A percentile compares a stretch with the other conserved stretches of the same genome.
Conservation (phyloP, 2,329 filamentous ascomycete species). For the Venturiaceae sp. region DNA sequence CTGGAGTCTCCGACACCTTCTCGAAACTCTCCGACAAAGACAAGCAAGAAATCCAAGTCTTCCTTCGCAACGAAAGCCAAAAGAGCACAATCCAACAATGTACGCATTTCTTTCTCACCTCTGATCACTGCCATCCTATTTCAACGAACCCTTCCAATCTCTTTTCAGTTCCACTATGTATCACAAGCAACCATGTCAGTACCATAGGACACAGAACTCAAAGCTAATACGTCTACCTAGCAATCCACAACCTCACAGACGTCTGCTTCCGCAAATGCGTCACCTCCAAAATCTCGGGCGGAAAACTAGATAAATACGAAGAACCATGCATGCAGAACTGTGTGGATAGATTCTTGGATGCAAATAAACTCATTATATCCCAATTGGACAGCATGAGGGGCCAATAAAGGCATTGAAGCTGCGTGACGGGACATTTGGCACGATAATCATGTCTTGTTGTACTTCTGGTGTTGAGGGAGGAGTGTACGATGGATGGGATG, state of each 20-base stretch:
- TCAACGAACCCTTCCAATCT: neutral
- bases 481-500: neutral
- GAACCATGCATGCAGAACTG: conserved; percentile 84
- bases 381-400: conserved; percentile 60
- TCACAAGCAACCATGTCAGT: too few species aligned
- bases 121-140: neutral
- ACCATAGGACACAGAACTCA: neutral
- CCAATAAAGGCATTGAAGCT: neutral
- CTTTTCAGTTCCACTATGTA: too few species aligned
- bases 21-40: conserved; percentile 65
- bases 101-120: conserved; percentile 10
- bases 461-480: too few species aligned
- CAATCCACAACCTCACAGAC: conserved; percentile 59
- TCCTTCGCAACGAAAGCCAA: conserved; percentile 75
- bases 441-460: too few species aligned
- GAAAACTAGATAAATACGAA: conserved; percentile 66
- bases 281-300: conserved; percentile 59
- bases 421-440: neutral
- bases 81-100: conserved; percentile 59
- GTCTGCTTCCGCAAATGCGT: conserved; percentile 96
- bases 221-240: conserved; percentile 29
- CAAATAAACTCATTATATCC: conserved; percentile 74
- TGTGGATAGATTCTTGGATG: conserved; percentile 86
- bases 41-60: conserved; percentile 79
- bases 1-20: neutral